These are phyloP conservation scores for Chrysophaeum taylorii DNA, from an alignment of 352 stramenopile genomes.

Conservation along the genomic window DNA sequence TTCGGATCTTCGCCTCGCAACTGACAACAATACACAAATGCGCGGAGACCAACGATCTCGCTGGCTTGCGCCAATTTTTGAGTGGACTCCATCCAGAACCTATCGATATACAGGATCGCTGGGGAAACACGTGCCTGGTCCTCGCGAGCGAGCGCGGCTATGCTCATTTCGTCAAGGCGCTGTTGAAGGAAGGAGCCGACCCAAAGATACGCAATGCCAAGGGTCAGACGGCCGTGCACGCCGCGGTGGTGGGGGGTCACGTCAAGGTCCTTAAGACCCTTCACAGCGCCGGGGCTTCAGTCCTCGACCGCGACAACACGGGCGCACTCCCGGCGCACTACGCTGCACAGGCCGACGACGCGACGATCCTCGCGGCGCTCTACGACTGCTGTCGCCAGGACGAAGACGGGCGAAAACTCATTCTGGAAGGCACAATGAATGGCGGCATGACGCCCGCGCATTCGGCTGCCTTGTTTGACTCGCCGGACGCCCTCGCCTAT, in stretches of 20 bases:
- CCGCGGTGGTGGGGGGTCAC: constrained; percentile 12
- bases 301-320: background rate
- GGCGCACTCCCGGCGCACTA: constrained; percentile 6
- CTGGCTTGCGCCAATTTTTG: background rate
- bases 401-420: background rate
- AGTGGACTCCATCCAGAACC: background rate
- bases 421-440: background rate
- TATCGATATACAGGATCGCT: background rate
- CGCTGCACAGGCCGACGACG: constrained; percentile 5
- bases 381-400: background rate
- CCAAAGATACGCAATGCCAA: background rate
- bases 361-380: background rate
- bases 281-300: background rate
- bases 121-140: constrained; percentile 8
- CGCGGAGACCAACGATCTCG: background rate
- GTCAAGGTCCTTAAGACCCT: constrained; percentile 2
- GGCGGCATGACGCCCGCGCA: constrained; percentile 1
- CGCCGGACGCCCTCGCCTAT: background rate
- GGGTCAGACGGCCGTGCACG: constrained; percentile 9
- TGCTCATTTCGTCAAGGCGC: constrained; percentile 10
- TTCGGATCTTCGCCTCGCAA: constrained; percentile 11
- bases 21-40: background rate
- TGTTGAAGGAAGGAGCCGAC: constrained; percentile 12
- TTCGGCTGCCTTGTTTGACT: constrained; percentile 1
- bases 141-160: constrained; percentile 11